Conservation (phyloP, 1,284 basidiomycete genomes). For the Lentinula novae-zelandiae region DNA sequence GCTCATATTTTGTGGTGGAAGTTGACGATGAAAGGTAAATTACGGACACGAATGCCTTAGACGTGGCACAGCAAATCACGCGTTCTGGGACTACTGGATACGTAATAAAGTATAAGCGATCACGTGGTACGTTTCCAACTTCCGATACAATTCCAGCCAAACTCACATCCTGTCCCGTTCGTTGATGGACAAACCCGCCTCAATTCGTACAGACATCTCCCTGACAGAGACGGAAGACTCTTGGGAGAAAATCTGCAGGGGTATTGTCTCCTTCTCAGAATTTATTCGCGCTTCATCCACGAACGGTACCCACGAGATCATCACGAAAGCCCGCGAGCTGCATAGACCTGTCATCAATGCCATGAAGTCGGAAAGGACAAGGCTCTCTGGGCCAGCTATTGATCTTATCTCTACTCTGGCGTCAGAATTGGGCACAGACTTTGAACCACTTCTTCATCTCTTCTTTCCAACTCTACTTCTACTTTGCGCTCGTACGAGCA, state of each 20-base stretch:
- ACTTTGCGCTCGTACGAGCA: conserved; percentile 77
- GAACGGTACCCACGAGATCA: conserved; percentile 53
- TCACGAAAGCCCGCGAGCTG: conserved; percentile 49
- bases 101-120: neutral
- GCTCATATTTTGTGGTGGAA: conserved; percentile 33
- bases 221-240: conserved; percentile 78
- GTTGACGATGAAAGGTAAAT: conserved; percentile 6
- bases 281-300: conserved; percentile 57
- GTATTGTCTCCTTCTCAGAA: conserved; percentile 48
- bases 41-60: neutral
- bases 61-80: conserved; percentile 3
- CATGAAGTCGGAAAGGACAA: conserved; percentile 73
- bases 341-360: conserved; percentile 56
- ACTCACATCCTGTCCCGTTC: neutral
- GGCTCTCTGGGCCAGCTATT: conserved; percentile 69
- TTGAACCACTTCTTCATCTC: conserved; percentile 65
- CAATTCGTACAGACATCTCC: conserved; percentile 39
- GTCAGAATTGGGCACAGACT: conserved; percentile 53
- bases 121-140: neutral
- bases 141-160: neutral
- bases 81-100: too few species aligned
- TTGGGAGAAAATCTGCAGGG: conserved; percentile 73
- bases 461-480: conserved; percentile 68
- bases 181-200: neutral
- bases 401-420: conserved; percentile 60